Evolutionary conservation across 2,329 filamentous ascomycete genomes (phyloP).

Genomic region (Hortaea werneckii): DNA sequence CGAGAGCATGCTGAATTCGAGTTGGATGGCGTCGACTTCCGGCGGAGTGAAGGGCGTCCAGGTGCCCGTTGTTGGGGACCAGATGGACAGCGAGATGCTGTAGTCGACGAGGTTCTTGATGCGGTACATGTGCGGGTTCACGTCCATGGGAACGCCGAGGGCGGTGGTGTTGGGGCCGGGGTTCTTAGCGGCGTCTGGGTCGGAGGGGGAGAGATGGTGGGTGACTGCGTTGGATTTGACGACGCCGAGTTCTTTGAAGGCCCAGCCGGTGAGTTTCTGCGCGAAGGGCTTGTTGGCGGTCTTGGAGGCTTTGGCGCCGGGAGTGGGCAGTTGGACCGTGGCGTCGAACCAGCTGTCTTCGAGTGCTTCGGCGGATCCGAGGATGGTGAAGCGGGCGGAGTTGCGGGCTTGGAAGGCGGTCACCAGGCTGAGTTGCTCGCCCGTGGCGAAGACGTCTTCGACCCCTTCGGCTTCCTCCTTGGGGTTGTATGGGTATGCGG

Average conservation of each 20-base stretch:
- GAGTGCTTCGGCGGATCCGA: constrained; percentile 79
- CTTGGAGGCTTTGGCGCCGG: constrained; percentile 43
- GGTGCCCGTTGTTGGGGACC: constrained; percentile 50
- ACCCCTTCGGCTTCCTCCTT: constrained; percentile 65
- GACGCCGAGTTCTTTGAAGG: constrained; percentile 89
- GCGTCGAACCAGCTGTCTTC: constrained; percentile 83
- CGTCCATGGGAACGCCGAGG: constrained; percentile 27
- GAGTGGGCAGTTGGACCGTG: constrained; percentile 50
- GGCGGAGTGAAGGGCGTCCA: constrained; percentile 66
- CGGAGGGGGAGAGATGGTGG: constrained; percentile 48
- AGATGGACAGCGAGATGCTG: constrained; percentile 82
- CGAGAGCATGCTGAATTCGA: constrained; percentile 98
- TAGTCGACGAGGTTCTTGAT: constrained; percentile 93
- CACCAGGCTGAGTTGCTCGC: constrained; percentile 73
- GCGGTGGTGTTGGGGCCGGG: constrained; percentile 36
- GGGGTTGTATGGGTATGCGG: constrained; percentile 87
- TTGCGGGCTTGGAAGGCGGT: constrained; percentile 85
- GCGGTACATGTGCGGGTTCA: constrained; percentile 82
- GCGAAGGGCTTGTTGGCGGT: constrained; percentile 79
- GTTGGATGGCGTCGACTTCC: constrained; percentile 64
- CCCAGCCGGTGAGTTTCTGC: constrained; percentile 79
- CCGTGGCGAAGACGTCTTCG: constrained; percentile 77
- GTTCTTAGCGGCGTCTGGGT: constrained; percentile 13
- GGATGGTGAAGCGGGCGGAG: constrained; percentile 75
- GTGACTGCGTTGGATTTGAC: constrained; percentile 73